phyloP scores from a whole-genome alignment of 2,329 filamentous ascomycete species.

The Aspergillus quadricinctus region DNA sequence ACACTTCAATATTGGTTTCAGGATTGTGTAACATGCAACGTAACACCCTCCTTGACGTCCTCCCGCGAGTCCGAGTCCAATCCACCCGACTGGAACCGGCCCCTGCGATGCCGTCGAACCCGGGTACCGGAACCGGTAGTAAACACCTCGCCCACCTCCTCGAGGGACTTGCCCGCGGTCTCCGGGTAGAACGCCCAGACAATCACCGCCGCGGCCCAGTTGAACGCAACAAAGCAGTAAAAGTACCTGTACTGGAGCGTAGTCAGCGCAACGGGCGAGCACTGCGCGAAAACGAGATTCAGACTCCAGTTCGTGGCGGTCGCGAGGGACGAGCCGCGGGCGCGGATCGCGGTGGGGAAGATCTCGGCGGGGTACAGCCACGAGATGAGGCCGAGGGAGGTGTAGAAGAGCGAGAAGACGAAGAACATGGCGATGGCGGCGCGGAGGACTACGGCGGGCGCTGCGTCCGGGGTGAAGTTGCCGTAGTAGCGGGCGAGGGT shows the following conservation, averaged over 20 bases:
- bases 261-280: constrained; percentile 43
- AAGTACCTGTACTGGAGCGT: constrained; percentile 47
- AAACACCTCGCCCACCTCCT: constrained; percentile 30
- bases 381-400: constrained; percentile 42
- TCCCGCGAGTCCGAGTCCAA: not conserved
- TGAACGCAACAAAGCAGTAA: constrained; percentile 48
- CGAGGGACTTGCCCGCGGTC: constrained; percentile 27
- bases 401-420: constrained; percentile 45
- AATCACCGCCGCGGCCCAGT: constrained; percentile 38
- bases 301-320: constrained; percentile 46
- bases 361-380: constrained; percentile 48
- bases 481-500: constrained; percentile 35
- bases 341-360: constrained; percentile 43
- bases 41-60: not conserved
- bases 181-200: constrained; percentile 34
- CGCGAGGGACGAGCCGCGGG: constrained; percentile 40
- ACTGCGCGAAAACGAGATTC: constrained; percentile 48
- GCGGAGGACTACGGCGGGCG: constrained; percentile 33
- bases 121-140: not conserved
- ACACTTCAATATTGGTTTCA: not conserved
- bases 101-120: not conserved
- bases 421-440: constrained; percentile 48
- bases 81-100: not conserved
- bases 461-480: constrained; percentile 20
- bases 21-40: not conserved